Evolutionary conservation across 257 asterid species (phyloP).

Genomic region (Solanum corneliomulleri): DNA sequence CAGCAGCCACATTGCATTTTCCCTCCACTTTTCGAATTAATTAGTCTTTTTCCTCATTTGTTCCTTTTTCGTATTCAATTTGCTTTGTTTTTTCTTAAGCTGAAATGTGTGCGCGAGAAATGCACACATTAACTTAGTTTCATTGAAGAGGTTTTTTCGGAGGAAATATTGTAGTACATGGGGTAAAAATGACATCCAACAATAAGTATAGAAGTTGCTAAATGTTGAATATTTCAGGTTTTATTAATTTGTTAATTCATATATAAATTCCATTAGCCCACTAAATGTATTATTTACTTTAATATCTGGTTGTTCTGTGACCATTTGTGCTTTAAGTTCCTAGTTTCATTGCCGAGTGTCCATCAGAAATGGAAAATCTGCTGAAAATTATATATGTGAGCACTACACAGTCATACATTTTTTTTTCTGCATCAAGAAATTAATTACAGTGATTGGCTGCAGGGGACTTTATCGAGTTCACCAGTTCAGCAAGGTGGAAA

Average conservation of each 20-base stretch:
- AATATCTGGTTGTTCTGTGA: background rate
- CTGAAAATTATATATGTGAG: background rate
- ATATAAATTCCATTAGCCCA: background rate
- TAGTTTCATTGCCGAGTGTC: background rate
- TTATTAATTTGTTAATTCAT: background rate
- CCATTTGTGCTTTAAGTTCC: background rate
- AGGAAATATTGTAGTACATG: background rate
- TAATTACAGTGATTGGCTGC: slow-evolving; percentile 11
- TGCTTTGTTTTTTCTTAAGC: background rate
- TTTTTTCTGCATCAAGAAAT: slow-evolving; percentile 1
- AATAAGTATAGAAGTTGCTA: background rate
- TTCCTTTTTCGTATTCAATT: background rate
- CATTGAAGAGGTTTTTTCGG: background rate
- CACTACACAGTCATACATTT: background rate
- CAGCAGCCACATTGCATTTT: background rate
- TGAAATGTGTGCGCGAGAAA: background rate
- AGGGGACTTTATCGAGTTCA: slow-evolving; percentile 98
- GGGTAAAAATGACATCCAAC: background rate
- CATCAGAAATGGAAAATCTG: background rate
- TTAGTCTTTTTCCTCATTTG: background rate
- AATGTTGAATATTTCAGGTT: background rate
- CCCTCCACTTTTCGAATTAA: background rate
- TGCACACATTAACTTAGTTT: background rate
- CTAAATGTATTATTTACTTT: background rate
- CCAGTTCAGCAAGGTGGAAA: slow-evolving; percentile 98